phyloP scores from a whole-genome alignment of 2,329 filamentous ascomycete genomes.

The Clonostachys solani region DNA sequence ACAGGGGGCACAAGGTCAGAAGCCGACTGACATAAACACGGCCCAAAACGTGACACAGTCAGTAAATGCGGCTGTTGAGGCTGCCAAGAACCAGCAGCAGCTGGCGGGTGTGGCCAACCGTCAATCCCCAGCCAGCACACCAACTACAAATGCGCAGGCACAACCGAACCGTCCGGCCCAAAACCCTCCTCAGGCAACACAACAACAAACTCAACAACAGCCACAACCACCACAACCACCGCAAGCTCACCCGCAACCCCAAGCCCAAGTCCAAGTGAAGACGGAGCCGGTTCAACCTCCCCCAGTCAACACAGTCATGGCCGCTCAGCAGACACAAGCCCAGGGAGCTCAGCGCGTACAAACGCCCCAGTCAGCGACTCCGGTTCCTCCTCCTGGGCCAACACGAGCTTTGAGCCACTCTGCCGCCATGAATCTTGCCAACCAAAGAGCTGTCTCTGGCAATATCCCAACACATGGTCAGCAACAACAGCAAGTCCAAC shows the following conservation, averaged over 20 bases:
- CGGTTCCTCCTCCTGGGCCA: constrained; percentile 2
- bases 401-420: constrained; percentile 6
- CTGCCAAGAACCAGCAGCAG: constrained; percentile 2
- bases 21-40: background rate
- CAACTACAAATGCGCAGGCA: background rate
- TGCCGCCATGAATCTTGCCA: constrained; percentile 6
- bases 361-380: constrained; percentile 1
- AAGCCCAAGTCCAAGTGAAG: no score
- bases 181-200: background rate
- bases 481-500: constrained; percentile 5
- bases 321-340: background rate
- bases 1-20: background rate
- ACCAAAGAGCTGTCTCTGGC: constrained; percentile 11
- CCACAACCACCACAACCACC: background rate
- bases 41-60: background rate
- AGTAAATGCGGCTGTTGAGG: constrained; percentile 2
- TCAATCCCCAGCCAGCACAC: background rate
- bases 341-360: background rate
- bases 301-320: background rate
- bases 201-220: background rate
- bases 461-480: constrained; percentile 7
- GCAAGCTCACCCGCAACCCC: no score
- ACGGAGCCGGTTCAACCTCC: no score
- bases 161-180: background rate
- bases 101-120: background rate